These are phyloP conservation scores for Aspergillus mulundensis DNA, from an alignment of 495 filamentous ascomycete species.

Conservation along the genomic window DNA sequence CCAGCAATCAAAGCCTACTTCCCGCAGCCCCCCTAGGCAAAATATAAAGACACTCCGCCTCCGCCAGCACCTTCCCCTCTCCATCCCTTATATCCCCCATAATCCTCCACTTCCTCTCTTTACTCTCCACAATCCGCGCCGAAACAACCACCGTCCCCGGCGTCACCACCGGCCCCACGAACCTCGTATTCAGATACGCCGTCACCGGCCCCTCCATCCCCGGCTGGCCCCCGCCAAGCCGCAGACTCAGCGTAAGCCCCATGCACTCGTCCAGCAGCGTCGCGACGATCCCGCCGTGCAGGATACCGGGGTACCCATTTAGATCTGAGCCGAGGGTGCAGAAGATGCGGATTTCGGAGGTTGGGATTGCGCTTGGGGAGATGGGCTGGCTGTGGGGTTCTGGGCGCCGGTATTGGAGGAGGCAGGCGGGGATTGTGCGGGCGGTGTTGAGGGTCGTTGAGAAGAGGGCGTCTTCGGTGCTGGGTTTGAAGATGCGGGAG, in stretches of 20 bases:
- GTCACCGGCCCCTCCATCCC: slow-evolving; percentile 37
- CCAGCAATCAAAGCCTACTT: background rate
- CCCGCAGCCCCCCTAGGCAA: slow-evolving; percentile 17
- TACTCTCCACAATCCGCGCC: slow-evolving; percentile 31
- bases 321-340: slow-evolving; percentile 30
- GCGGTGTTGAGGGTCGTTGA: slow-evolving; percentile 50
- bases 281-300: slow-evolving; percentile 49
- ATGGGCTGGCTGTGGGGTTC: slow-evolving; percentile 15
- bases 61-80: slow-evolving; percentile 36
- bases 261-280: slow-evolving; percentile 56
- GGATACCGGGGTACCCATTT: slow-evolving; percentile 53
- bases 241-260: slow-evolving; percentile 42
- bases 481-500: slow-evolving; percentile 40
- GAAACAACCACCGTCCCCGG: slow-evolving; percentile 49
- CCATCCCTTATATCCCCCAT: slow-evolving; percentile 41
- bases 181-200: slow-evolving; percentile 56
- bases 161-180: slow-evolving; percentile 49
- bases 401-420: slow-evolving; percentile 25
- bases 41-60: slow-evolving; percentile 45
- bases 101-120: slow-evolving; percentile 42
- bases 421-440: slow-evolving; percentile 46
- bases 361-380: slow-evolving; percentile 9
- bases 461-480: slow-evolving; percentile 52
- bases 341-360: slow-evolving; percentile 42
- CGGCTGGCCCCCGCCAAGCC: slow-evolving; percentile 1